Conservation (phyloP, 805 yeast species). For the Cyberlindnera saturnus region DNA sequence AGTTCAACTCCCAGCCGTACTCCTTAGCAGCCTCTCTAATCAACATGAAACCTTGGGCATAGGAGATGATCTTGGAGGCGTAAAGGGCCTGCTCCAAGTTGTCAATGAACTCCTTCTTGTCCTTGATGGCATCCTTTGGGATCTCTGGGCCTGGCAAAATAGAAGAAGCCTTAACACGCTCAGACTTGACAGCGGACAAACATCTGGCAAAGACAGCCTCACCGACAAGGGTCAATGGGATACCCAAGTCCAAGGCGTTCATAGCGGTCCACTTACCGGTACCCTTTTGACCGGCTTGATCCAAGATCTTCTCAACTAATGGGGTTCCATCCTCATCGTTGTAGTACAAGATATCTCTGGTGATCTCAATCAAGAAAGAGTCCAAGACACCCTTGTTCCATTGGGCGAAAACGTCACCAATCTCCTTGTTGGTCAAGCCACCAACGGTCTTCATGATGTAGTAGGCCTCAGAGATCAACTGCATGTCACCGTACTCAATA, state of each 20-base stretch:
- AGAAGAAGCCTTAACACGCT: slow-evolving; percentile 83
- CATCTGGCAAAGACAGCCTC: slow-evolving; percentile 98
- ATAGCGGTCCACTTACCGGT: slow-evolving; percentile 99
- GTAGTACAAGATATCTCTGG: slow-evolving; percentile 88
- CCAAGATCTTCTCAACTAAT: slow-evolving; percentile 92
- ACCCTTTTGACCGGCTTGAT: slow-evolving; percentile 98
- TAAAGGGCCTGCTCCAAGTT: slow-evolving; percentile 96
- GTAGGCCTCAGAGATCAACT: slow-evolving; percentile 96
- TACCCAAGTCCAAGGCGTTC: slow-evolving; percentile 94
- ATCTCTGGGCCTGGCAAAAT: slow-evolving; percentile 73
- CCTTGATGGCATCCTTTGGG: slow-evolving; percentile 57
- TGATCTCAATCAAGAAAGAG: slow-evolving; percentile 94
- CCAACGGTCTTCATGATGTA: slow-evolving; percentile 93
- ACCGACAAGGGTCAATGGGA: slow-evolving; percentile 97
- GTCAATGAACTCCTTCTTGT: slow-evolving; percentile 80
- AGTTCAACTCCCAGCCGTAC: slow-evolving; percentile 94
- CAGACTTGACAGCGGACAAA: slow-evolving; percentile 85
- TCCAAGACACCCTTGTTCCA: slow-evolving; percentile 98
- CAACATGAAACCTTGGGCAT: slow-evolving; percentile 99
- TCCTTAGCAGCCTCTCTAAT: slow-evolving; percentile 97
- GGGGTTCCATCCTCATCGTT: slow-evolving; percentile 90
- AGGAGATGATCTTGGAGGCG: slow-evolving; percentile 97
- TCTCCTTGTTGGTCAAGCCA: slow-evolving; percentile 84
- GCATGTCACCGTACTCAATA: slow-evolving; percentile 99
- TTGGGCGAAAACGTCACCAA: slow-evolving; percentile 81